Percentiles rank a stretch among this genome's conserved stretches.
These are phyloP conservation scores for Parasitella parasitica DNA, from an alignment of 371 early-diverging fungal genomes.

Conservation along the genomic window DNA sequence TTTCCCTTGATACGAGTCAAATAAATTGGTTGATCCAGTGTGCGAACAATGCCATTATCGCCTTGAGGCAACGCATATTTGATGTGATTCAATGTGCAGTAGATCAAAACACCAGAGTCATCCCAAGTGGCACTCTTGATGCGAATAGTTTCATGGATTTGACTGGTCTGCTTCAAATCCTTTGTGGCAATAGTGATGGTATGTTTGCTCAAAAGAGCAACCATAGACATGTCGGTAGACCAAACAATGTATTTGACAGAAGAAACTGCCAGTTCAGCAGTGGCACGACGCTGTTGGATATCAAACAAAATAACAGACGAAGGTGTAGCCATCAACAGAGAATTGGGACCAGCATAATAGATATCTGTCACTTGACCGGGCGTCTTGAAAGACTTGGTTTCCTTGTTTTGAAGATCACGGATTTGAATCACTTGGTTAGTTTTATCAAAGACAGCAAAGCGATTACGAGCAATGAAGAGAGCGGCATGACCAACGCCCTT, in stretches of 20 bases:
- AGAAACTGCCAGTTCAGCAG: slow-evolving; percentile 75
- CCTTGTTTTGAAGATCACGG: slow-evolving; percentile 82
- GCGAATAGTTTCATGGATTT: slow-evolving; percentile 95
- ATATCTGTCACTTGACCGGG: slow-evolving; percentile 79
- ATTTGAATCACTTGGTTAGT: slow-evolving; percentile 71
- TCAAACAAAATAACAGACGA: slow-evolving; percentile 88
- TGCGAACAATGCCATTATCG: slow-evolving; percentile 95
- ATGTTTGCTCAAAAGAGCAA: slow-evolving; percentile 93
- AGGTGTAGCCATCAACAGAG: slow-evolving; percentile 78
- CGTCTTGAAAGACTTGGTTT: slow-evolving; percentile 86
- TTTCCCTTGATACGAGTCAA: slow-evolving; percentile 85
- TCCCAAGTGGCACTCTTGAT: slow-evolving; percentile 98
- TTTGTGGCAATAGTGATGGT: slow-evolving; percentile 87
- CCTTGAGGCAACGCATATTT: slow-evolving; percentile 97
- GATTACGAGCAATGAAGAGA: slow-evolving; percentile 92
- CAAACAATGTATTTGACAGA: slow-evolving; percentile 90
- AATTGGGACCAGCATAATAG: slow-evolving; percentile 84
- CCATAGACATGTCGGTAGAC: slow-evolving; percentile 83
- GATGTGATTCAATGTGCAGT: slow-evolving; percentile 98
- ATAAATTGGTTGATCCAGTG: slow-evolving; percentile 94
- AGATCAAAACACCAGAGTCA: slow-evolving; percentile 89
- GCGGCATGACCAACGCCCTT: slow-evolving; percentile 82
- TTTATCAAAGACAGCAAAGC: slow-evolving; percentile 93
- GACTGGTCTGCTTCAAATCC: slow-evolving; percentile 78
- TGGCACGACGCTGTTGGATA: slow-evolving; percentile 74